Conservation (phyloP, 129 eudicot genomes). For the Centrapalus pauciflorus region DNA sequence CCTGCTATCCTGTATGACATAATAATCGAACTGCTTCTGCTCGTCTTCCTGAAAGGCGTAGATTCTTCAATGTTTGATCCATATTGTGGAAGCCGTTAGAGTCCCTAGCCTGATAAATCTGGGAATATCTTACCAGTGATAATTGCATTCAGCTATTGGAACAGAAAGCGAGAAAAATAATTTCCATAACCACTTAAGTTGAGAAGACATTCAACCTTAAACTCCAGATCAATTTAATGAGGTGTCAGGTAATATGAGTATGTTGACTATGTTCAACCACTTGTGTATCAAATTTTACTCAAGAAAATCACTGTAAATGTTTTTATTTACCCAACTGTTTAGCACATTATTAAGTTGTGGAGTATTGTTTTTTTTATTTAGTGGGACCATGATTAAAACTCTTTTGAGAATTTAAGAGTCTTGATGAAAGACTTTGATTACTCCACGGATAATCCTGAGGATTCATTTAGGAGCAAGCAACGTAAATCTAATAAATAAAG, state of each 20-base stretch:
- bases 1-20: conserved; percentile 47
- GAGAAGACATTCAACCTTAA: neutral
- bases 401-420: neutral
- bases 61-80: conserved; percentile 66
- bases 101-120: conserved; percentile 74
- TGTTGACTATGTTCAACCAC: neutral
- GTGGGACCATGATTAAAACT: neutral
- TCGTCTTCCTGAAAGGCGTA: conserved; percentile 73
- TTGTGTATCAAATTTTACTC: neutral
- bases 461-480: no score
- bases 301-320: no score
- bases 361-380: neutral
- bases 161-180: conserved; percentile 12
- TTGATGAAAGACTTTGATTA: neutral
- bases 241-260: neutral
- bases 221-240: neutral
- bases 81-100: conserved; percentile 22
- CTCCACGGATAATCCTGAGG: no score
- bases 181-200: neutral
- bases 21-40: conserved; percentile 61
- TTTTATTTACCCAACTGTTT: neutral
- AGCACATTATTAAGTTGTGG: neutral
- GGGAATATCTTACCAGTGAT: conserved; percentile 60
- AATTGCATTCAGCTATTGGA: conserved; percentile 35
- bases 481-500: no score